Conservation (phyloP, 352 stramenopile genomes). For the Phytophthora aleatoria region DNA sequence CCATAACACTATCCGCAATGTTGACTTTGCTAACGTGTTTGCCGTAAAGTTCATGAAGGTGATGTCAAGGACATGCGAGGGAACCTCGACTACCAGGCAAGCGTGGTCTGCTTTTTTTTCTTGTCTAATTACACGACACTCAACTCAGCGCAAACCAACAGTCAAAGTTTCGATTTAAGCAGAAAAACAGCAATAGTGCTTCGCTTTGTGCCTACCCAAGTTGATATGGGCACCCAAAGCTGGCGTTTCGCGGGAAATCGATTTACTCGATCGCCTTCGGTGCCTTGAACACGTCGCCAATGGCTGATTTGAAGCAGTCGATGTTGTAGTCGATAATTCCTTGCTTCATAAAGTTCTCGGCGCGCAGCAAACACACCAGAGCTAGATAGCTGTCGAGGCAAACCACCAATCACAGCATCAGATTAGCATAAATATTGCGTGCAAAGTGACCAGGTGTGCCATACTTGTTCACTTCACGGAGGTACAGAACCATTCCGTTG, state of each 20-base stretch:
- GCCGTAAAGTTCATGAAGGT: no score
- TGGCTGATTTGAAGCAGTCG: conserved; percentile 95
- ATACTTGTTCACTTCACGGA: conserved; percentile 94
- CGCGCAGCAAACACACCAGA: conserved; percentile 96
- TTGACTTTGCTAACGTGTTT: no score
- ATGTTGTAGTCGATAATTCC: conserved; percentile 99
- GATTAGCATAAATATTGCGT: conserved; percentile 2
- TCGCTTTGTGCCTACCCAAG: conserved; percentile 10
- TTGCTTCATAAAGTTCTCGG: conserved; percentile 98
- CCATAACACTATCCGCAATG: no score
- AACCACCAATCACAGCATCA: conserved; percentile 3
- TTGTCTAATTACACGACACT: no score
- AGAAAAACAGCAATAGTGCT: conserved; percentile 20
- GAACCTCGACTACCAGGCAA: no score
- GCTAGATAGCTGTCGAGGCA: conserved; percentile 88
- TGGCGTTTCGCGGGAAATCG: neutral
- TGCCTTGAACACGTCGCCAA: conserved; percentile 89
- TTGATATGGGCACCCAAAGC: conserved; percentile 3
- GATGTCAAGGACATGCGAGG: no score
- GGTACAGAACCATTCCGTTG: conserved; percentile 97
- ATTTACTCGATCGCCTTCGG: conserved; percentile 55
- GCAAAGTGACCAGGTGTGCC: conserved; percentile 7
- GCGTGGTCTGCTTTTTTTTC: no score
- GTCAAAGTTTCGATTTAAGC: conserved; percentile 25
- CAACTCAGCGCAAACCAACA: no score